Percentiles rank a stretch among this genome's conserved stretches.
phyloP scores from a whole-genome alignment of 495 filamentous ascomycete species.

The Xylaria cubensis region DNA sequence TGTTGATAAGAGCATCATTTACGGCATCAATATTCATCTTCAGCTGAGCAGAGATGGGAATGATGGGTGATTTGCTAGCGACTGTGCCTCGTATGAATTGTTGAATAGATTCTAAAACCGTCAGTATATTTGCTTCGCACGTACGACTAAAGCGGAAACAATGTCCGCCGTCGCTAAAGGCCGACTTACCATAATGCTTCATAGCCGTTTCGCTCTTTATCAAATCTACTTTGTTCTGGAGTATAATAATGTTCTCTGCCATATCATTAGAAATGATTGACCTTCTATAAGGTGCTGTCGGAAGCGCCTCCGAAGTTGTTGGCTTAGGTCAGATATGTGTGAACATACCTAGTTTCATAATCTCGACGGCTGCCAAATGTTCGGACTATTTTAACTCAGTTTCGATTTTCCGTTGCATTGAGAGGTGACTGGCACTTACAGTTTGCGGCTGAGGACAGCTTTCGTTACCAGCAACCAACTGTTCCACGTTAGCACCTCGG shows the following conservation, averaged over 20 bases:
- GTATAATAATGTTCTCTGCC: conserved; percentile 88
- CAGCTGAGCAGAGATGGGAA: conserved; percentile 96
- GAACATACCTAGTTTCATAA: conserved; percentile 51
- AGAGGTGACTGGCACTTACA: not conserved
- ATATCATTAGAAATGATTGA: not conserved
- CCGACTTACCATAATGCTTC: conserved; percentile 69
- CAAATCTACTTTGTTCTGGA: conserved; percentile 98
- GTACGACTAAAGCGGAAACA: too few relatives aligned
- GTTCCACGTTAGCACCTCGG: conserved; percentile 1
- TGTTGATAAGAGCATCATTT: conserved; percentile 90
- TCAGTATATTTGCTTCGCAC: not conserved
- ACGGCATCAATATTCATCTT: conserved; percentile 99
- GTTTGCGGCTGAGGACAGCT: conserved; percentile 98
- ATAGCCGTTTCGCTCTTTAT: conserved; percentile 93
- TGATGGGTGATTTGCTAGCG: conserved; percentile 93
- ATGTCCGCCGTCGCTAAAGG: not conserved
- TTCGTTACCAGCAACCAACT: conserved; percentile 88
- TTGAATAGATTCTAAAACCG: conserved; percentile 73
- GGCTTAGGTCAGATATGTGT: not conserved
- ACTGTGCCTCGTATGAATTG: conserved; percentile 98
- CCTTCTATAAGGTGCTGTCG: not conserved
- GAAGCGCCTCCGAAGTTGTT: not conserved
- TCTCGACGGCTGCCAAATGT: conserved; percentile 97
- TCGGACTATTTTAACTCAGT: conserved; percentile 65
- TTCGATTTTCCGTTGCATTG: too few relatives aligned